Percentiles rank a stretch among this genome's conserved stretches.
phyloP scores from a whole-genome alignment of 805 yeast genomes.

The Starmerella vaccinii region DNA sequence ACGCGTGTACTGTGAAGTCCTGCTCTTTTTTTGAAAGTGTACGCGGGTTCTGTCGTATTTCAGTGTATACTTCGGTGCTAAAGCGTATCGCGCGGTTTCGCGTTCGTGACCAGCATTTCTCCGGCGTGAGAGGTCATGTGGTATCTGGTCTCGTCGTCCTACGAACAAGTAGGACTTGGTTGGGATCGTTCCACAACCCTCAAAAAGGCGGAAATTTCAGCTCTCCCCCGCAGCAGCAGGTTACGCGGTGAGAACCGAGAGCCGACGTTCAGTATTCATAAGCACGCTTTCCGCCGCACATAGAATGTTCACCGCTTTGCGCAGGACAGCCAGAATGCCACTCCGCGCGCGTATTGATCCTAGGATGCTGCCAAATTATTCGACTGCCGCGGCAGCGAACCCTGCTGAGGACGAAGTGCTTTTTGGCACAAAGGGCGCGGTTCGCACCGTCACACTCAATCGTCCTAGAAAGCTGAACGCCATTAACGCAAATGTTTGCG shows the following conservation, averaged over 20 bases:
- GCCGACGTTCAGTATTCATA: slow-evolving; percentile 2
- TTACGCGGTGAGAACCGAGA: slow-evolving; percentile 1
- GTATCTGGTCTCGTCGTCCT: no score
- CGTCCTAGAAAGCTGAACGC: slow-evolving; percentile 80
- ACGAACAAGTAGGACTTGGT: neutral
- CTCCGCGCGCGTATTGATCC: slow-evolving; percentile 29
- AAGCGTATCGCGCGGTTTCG: neutral
- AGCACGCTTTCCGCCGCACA: neutral
- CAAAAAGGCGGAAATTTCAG: slow-evolving; percentile 3
- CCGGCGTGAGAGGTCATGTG: neutral
- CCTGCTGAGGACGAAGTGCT: slow-evolving; percentile 43
- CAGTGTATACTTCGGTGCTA: neutral
- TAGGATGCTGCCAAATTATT: slow-evolving; percentile 20
- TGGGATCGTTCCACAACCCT: neutral
- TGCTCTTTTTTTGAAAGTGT: neutral
- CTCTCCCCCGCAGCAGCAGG: slow-evolving; percentile 6
- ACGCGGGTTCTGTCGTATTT: neutral
- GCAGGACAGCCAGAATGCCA: slow-evolving; percentile 26
- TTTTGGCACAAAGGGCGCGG: slow-evolving; percentile 50
- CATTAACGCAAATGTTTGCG: slow-evolving; percentile 63
- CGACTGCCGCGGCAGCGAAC: slow-evolving; percentile 12
- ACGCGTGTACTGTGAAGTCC: neutral
- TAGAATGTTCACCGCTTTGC: slow-evolving; percentile 8
- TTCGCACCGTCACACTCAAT: slow-evolving; percentile 67
- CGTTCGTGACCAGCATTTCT: neutral